Percentiles rank a stretch among this genome's conserved stretches.
Conservation (phyloP, 2,329 filamentous ascomycete genomes). For the Ascochyta clinopodiicola region DNA sequence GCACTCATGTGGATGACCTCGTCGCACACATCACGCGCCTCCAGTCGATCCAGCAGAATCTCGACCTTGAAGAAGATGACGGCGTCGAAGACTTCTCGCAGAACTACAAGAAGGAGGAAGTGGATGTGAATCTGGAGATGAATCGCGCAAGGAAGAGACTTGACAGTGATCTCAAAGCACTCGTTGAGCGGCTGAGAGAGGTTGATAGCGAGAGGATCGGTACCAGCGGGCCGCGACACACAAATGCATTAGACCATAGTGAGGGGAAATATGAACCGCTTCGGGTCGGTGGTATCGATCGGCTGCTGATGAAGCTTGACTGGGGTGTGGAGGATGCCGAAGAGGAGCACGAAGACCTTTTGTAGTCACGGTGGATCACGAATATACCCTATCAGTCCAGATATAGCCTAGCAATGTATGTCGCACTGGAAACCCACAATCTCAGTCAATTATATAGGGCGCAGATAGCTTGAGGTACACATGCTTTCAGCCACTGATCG, state of each 20-base stretch:
- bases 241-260: slow-evolving; percentile 20
- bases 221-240: slow-evolving; percentile 24
- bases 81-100: slow-evolving; percentile 69
- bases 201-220: slow-evolving; percentile 63
- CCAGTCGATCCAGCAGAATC: slow-evolving; percentile 75
- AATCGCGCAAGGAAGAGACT: slow-evolving; percentile 68
- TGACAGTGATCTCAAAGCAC: slow-evolving; percentile 69
- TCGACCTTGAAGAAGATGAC: slow-evolving; percentile 82
- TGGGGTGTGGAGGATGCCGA: slow-evolving; percentile 52
- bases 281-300: slow-evolving; percentile 79
- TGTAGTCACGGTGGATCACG: background rate
- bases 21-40: slow-evolving; percentile 78
- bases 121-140: slow-evolving; percentile 69
- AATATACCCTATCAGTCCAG: background rate
- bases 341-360: slow-evolving; percentile 27
- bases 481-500: background rate
- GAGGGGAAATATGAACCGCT: slow-evolving; percentile 70
- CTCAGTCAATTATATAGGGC: background rate
- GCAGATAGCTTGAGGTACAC: background rate
- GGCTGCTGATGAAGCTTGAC: slow-evolving; percentile 90
- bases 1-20: slow-evolving; percentile 80
- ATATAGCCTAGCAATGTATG: background rate
- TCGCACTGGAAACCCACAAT: background rate
- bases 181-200: slow-evolving; percentile 63
- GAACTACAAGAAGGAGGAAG: slow-evolving; percentile 71